Evolutionary conservation across 495 filamentous ascomycete species (phyloP), one percentile per base, ranked within the genome.

Genomic region (Aspergillus ostianus): DNA sequence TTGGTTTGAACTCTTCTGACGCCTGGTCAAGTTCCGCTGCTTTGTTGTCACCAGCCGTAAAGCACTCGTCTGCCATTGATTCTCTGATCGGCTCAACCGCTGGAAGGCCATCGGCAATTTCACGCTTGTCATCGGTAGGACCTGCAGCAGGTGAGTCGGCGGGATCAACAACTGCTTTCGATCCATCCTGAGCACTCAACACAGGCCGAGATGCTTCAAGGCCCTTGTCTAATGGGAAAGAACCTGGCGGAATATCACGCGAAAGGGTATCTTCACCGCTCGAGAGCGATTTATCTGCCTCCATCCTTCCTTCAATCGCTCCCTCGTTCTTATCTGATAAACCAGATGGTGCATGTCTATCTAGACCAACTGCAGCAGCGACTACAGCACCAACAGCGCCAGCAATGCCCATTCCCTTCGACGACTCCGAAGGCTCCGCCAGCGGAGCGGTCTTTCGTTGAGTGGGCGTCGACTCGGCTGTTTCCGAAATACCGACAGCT

Each of bases 381-480:
- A 71, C 67, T 60, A 72, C 69, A 7, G 67, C 64, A 59, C 70
- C 71, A 7, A 72, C 70, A 21, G 69, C 44, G 18, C 56, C 67
- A 6, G 67, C 62, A 47, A 70, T 70, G 0, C 66, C 72, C 13
- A 53, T 45, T 8, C 62, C 67, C 23, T 51, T 47, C 6, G 29
- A 19, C 13, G 47, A 29, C 1, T 46, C 67, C 9, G 46, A 50
- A 19, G 62, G 61, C 23, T 59, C 56, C 18, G 47, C 30, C 17
- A 19, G 47, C 17, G 30, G 41, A 49, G 13, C 27, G 7, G 46
- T 20, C 12, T 59, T 65, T 4, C 61, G 61, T 56, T 70, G 64
- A 17, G 67, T 70, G 2, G 67, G 69, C 12, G 65, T 65, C 17
- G 57, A 58, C 26, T 57, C 23, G n/a, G 64, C 56, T 21, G 26